Base-by-base conservation (phyloP, 768 basidiomycete genomes). In the Trichaptum fuscoviolaceum region DNA sequence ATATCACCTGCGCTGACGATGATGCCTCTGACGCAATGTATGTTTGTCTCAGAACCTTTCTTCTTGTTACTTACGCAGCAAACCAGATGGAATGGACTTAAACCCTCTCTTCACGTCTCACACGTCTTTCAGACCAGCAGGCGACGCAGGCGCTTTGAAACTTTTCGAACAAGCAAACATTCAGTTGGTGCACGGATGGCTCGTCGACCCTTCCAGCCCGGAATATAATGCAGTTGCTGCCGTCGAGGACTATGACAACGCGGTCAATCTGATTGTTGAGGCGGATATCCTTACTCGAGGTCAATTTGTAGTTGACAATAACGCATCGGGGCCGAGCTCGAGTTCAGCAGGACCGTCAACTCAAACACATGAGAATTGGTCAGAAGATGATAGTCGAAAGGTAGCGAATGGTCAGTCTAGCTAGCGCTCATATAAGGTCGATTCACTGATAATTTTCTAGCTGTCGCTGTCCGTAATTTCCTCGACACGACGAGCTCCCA, bases 151-250 rank as follows among this genome's bases (percentile, higher is more conserved):
- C 1, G 95, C 93, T 72, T 84, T 97, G 58, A 86, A 90, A 67
- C 84, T 97, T 8, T 97, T 97, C 71, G 79, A 87, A n/a, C 87
- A 92, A 58, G 91, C 87, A 0, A 88, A 87, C 9, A 92, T 96
- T 58, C 78, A 84, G 6, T 86, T 97, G 57, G 87, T 95, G 1
- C 95, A 96, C 67, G 95, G 95, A 0, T 97, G 95, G 95, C 74
- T 91, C 18, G 86, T 87, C n/a, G 90, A 91, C 68, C 88, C 88
- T 0, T 81, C 80, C 1, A 86, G 85, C 66, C 77, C 81, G 0
- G 92, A 93, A 73, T 82, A 84, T 10, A 69, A 70, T 0, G 84
- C 84, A 0, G 76, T 94, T 42, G 71, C 81, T 35, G 79, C 80
- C 2, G 77, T 83, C 0, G 77, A 83, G 63, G 89, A 91, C 74